These are phyloP conservation scores for Pholiota molesta DNA, from an alignment of 768 basidiomycete species.

Conservation along the genomic window DNA sequence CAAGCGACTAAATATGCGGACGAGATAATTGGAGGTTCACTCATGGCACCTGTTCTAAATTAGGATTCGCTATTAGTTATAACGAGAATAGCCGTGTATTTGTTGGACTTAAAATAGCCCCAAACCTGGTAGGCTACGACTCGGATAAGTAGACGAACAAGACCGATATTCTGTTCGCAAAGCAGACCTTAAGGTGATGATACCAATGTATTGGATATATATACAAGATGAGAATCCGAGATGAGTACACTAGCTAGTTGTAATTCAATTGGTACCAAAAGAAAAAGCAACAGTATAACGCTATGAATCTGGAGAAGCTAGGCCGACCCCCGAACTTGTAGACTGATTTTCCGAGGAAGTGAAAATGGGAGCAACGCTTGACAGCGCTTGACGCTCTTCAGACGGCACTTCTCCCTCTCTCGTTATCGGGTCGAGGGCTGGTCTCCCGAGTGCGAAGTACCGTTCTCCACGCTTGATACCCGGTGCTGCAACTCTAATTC, in stretches of 20 bases:
- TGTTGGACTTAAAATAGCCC: background rate
- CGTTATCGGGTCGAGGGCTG: background rate
- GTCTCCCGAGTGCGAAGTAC: background rate
- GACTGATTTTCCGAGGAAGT: background rate
- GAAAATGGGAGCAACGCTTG: background rate
- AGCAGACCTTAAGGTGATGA: background rate
- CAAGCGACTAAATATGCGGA: too few species aligned
- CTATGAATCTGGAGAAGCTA: background rate
- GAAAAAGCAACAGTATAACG: background rate
- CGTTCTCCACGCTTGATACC: constrained; percentile 1
- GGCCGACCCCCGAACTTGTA: background rate
- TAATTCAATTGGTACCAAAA: background rate
- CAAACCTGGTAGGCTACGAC: background rate
- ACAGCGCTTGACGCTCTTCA: background rate
- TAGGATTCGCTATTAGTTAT: background rate
- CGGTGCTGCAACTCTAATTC: constrained; percentile 8
- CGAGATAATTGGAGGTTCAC: background rate
- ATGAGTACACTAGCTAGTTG: background rate
- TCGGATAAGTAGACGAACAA: background rate
- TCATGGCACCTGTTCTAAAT: background rate
- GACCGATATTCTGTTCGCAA: too few species aligned
- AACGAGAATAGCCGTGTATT: background rate
- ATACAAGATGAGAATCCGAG: background rate
- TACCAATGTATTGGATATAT: background rate
- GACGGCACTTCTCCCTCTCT: background rate